Evolutionary conservation across 2,329 filamentous ascomycete genomes (phyloP).

Genomic region (Fusarium drepaniforme): DNA sequence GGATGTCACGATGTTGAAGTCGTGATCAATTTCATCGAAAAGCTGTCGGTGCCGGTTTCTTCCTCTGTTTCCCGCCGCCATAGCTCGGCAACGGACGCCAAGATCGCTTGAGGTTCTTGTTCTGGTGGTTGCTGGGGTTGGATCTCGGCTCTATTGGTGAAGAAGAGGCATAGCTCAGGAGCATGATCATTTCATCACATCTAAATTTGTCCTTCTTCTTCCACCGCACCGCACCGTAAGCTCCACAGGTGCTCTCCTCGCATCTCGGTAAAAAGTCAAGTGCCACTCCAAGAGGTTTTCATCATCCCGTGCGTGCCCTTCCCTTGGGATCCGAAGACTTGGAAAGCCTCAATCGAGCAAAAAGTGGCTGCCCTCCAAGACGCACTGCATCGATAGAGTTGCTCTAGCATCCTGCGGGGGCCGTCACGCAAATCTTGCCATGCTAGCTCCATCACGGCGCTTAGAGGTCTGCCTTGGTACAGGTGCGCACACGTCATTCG

Average conservation of each 20-base stretch:
- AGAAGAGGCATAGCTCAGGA: constrained; percentile 13
- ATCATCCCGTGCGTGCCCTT: constrained; percentile 36
- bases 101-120: constrained; percentile 35
- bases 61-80: constrained; percentile 13
- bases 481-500: constrained; percentile 40
- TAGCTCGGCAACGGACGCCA: constrained; percentile 27
- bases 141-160: constrained; percentile 38
- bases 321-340: constrained; percentile 12
- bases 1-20: constrained; percentile 7
- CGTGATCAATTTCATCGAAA: background rate
- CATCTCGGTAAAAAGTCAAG: constrained; percentile 20
- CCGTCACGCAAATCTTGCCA: constrained; percentile 31
- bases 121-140: constrained; percentile 15
- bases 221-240: constrained; percentile 24
- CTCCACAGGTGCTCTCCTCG: constrained; percentile 26
- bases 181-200: constrained; percentile 14
- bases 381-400: constrained; percentile 9
- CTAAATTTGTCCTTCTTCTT: constrained; percentile 17
- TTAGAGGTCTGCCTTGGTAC: constrained; percentile 34
- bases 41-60: constrained; percentile 17
- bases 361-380: background rate
- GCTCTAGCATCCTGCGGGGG: constrained; percentile 27
- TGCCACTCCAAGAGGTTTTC: constrained; percentile 15
- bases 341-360: background rate
- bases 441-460: constrained; percentile 36